Evolutionary conservation across 495 filamentous ascomycete species (phyloP), one percentile per base, ranked within the genome.

Genomic region (Chaetomium tenue): DNA sequence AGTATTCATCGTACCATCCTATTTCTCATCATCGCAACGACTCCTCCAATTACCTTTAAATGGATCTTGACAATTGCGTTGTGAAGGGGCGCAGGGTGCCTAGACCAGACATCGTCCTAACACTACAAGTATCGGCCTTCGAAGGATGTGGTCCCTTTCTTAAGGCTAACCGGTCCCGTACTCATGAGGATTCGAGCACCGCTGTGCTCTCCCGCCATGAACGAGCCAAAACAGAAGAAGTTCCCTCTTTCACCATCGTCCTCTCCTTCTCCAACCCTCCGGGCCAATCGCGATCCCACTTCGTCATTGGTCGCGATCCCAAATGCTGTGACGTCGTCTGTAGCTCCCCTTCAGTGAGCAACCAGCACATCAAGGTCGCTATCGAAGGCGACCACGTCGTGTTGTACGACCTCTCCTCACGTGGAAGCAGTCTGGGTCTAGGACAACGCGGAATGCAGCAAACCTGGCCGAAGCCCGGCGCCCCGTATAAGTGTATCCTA

Each of bases 401-500:
- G 28, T 8, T 60, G 28, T 60, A 50, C 46, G 58, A 60, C 13
- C n/a, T 60, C 15, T 60, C 58, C 3, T 48, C n/a, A 2, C 0
- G 16, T 12, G 58, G 58, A 4, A 50, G 58, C 44, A 3, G 20
- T 5, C 26, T 60, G 11, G 3, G 26, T 13, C 23, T 60, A 9
- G 46, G 15, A 8, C 23, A 20, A 1, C 28, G 46, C 28, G 44
- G 28, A 0, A 6, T 0, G 1, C 58, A 51, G 9, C 5, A 9
- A 46, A 60, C 58, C 0, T 39, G 28, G 6, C 58, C 58, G 5
- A 37, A 1, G 18, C 46, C 58, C 2, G 58, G 46, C 2, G 13
- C 1, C 6, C 58, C 58, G 11, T 60, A 60, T n/a, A 60, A 11
- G 28, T 60, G 58, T 46, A 37, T 60, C n/a, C 28, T 60, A 12